Percentiles rank a stretch among this genome's conserved stretches.
Conservation (phyloP, 495 filamentous ascomycete species). For the Aspergillus nanangensis region DNA sequence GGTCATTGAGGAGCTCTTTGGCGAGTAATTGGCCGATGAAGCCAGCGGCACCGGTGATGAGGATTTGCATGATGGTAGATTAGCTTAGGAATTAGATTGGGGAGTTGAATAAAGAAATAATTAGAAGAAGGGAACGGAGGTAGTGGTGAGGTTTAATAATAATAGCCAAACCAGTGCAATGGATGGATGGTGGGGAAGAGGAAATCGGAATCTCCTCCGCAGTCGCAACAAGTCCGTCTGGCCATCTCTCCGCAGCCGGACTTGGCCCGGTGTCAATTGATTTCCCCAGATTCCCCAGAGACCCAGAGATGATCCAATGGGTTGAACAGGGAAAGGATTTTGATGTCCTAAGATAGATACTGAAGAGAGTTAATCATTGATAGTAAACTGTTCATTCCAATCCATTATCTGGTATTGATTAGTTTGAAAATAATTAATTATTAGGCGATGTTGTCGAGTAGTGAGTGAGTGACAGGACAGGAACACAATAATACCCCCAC, state of each 20-base stretch:
- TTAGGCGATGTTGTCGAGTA: too few relatives aligned
- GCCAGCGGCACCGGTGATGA: constrained; percentile 66
- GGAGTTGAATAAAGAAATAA: constrained; percentile 1
- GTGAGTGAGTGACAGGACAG: not conserved
- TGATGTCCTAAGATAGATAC: too few relatives aligned
- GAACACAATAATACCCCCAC: not conserved
- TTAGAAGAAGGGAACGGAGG: too few relatives aligned
- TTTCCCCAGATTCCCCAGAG: not conserved
- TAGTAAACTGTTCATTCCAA: not conserved
- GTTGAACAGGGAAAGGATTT: too few relatives aligned
- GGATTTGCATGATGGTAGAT: constrained; percentile 46
- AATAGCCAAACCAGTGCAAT: too few relatives aligned
- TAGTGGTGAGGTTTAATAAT: too few relatives aligned
- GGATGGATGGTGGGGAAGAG: too few relatives aligned
- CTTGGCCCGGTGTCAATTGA: constrained; percentile 19
- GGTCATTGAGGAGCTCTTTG: constrained; percentile 52
- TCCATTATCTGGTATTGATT: too few relatives aligned
- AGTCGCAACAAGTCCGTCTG: constrained; percentile 43
- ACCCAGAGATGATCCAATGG: not conserved
- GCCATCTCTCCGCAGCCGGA: constrained; percentile 36
- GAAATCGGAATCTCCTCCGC: constrained; percentile 24
- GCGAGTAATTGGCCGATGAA: constrained; percentile 66
- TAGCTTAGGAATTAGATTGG: not conserved
- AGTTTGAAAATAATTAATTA: too few relatives aligned
- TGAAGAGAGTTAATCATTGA: not conserved